Conservation (phyloP, 176 grass and related monocot species). For the sorghum (Sorghum bicolor) region Sorghum_bicolor_NCBIv3 NC_012871.2:59590001-59590500, state of each 20-base stretch:
- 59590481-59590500: constrained; percentile 35
- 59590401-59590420: constrained; percentile 60
- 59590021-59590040: constrained; percentile 56
- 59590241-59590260: constrained; percentile 20
- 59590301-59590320: constrained; percentile 92
- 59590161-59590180: constrained; percentile 90
- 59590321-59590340: constrained; percentile 70
- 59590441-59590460: constrained; percentile 87
- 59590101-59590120: constrained; percentile 77
- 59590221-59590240: neutral
- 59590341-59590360: constrained; percentile 1
- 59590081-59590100: constrained; percentile 94
- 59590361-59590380: constrained; percentile 10
- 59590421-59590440: constrained; percentile 91
- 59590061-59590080: constrained; percentile 85
- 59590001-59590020: neutral
- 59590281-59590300: constrained; percentile 88
- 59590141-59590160: constrained; percentile 94
- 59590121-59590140: constrained; percentile 85
- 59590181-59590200: constrained; percentile 83
- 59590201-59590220: constrained; percentile 4
- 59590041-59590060: constrained; percentile 60
- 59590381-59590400: neutral
- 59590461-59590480: constrained; percentile 97
- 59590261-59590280: constrained; percentile 67